Conservation (phyloP, 2,329 filamentous ascomycete species). For the Alternaria arbusti region DNA sequence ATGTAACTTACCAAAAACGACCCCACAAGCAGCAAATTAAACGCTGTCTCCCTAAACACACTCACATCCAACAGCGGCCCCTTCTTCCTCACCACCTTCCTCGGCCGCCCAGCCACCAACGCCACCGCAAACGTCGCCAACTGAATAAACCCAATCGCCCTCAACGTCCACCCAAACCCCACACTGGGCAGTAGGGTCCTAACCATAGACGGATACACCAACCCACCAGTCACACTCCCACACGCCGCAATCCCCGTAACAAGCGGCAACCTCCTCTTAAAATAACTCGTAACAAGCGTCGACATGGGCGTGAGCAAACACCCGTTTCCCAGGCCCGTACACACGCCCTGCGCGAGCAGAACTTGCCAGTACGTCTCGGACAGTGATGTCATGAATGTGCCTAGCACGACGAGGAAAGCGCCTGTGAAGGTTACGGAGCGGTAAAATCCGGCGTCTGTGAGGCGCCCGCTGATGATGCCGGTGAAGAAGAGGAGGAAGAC, state of each 20-base stretch:
- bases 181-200: constrained; percentile 9
- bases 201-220: constrained; percentile 23
- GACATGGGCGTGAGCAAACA: background rate
- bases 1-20: background rate
- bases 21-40: background rate
- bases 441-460: constrained; percentile 57
- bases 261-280: background rate
- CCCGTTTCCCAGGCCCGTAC: constrained; percentile 33
- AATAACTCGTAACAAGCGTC: background rate
- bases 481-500: constrained; percentile 54
- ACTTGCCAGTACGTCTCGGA: constrained; percentile 52
- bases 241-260: constrained; percentile 18
- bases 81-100: background rate
- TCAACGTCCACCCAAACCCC: constrained; percentile 65
- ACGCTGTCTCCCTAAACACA: background rate
- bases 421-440: constrained; percentile 48
- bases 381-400: constrained; percentile 57
- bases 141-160: constrained; percentile 56
- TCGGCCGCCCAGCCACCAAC: background rate
- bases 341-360: constrained; percentile 33
- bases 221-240: constrained; percentile 19
- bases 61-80: background rate
- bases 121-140: background rate
- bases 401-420: constrained; percentile 49
- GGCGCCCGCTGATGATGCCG: constrained; percentile 54